A percentile compares a stretch with the other conserved stretches of the same genome.
Conservation (phyloP, 2,329 filamentous ascomycete species). For the Ceratocystis cubensis region DNA sequence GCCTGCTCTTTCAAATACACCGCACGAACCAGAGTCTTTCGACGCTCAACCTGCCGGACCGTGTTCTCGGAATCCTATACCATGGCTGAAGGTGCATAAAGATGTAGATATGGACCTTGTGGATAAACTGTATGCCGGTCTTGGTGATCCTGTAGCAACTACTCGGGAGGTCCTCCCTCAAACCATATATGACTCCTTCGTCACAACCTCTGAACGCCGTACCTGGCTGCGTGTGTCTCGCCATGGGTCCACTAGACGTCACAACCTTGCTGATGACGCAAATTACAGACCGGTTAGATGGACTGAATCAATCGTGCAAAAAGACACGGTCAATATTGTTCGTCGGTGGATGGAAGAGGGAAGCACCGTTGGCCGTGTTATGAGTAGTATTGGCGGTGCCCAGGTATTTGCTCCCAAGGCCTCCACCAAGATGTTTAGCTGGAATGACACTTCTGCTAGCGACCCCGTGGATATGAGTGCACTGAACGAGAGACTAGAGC, state of each 20-base stretch:
- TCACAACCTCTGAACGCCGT: conserved; percentile 45
- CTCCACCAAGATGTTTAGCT: conserved; percentile 24
- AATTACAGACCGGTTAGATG: conserved; percentile 49
- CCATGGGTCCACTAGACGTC: conserved; percentile 44
- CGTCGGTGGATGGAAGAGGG: conserved; percentile 54
- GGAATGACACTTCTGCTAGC: conserved; percentile 21
- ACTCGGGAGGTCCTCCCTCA: conserved; percentile 33
- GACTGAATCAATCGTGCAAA: conserved; percentile 41
- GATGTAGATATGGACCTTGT: conserved; percentile 19
- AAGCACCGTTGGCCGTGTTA: conserved; percentile 22
- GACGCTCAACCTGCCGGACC: neutral
- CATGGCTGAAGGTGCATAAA: neutral
- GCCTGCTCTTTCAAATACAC: neutral
- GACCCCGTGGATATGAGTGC: conserved; percentile 22
- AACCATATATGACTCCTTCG: conserved; percentile 40
- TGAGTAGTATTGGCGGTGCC: conserved; percentile 30
- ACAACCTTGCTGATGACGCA: conserved; percentile 45
- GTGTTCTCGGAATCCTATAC: neutral
- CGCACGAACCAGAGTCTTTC: neutral
- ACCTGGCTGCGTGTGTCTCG: conserved; percentile 54
- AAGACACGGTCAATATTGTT: conserved; percentile 45
- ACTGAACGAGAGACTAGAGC: conserved; percentile 18
- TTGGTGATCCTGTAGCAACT: conserved; percentile 27
- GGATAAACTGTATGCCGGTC: conserved; percentile 23
- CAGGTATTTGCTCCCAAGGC: conserved; percentile 41